Evolutionary conservation across 345 rosid species (phyloP), one percentile per base, ranked within the genome.

Genomic region (Gossypium mustelinum): DNA sequence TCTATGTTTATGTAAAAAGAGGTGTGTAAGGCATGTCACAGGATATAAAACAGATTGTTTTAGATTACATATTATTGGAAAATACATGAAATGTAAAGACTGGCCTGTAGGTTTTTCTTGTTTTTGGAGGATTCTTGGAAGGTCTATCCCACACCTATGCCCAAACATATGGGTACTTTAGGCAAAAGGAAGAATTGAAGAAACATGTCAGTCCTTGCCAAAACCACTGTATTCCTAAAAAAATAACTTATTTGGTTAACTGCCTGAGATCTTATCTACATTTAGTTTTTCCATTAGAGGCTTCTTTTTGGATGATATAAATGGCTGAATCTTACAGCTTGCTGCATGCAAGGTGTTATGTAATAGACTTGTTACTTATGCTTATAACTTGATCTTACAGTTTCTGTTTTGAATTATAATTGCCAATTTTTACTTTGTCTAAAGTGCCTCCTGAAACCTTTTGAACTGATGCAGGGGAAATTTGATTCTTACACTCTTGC

Each of bases 401-500:
- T 62, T 48, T 27, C 22, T 34, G 18, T 61, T 61, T 63, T 7
- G 59, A 27, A 24, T 60, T 77, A 51, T 68, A 16, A 22, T 57
- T 57, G 34, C 47, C 9, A 11, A 9, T 7, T 29, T 67, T 25
- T 54, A 34, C 14, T 7, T 58, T 63, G 24, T 61, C 79, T 76
- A 20, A 81, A 70, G 39, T 72, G 27, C 57, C 22, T 18, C 41
- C 47, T 7, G 29, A 9, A 60, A 25, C 71, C 1, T 50, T 22
- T 47, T 76, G 14, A 59, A 59, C 52, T 84, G 71, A 63, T 48
- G 56, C 95, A 96, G 99, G 92, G 97, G 99, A 39, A 90, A 85
- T 75, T 85, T 96, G 78, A 93, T 83, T 81, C 91, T 96, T 41
- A 82, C 81, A 5, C 79, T 93, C 25, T 82, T 96, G 87, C 98